Evolutionary conservation across 2,329 filamentous ascomycete species (phyloP).

Genomic region (Cladophialophora chaetospira): DNA sequence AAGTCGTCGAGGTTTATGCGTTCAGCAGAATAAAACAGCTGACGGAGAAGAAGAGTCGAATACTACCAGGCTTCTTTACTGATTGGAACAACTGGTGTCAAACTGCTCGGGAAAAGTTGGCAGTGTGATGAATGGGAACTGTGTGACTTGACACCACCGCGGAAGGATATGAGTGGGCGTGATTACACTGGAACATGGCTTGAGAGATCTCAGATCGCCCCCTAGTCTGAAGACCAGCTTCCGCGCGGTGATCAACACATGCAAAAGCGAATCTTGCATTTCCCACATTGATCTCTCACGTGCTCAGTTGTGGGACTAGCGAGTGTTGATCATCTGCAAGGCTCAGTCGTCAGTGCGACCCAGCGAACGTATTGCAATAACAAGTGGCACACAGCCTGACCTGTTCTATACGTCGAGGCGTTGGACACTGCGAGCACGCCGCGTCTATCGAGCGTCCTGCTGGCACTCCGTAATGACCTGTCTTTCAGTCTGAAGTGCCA

Average conservation of each 20-base stretch:
- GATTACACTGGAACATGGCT: background rate
- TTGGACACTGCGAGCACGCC: too few relatives aligned
- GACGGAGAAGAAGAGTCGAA: constrained; percentile 57
- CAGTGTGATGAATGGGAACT: background rate
- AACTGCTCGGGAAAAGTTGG: constrained; percentile 19
- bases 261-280: background rate
- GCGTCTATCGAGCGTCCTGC: too few relatives aligned
- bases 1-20: constrained; percentile 65
- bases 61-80: constrained; percentile 67
- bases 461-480: too few relatives aligned
- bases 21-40: constrained; percentile 63
- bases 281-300: background rate
- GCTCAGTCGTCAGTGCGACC: too few relatives aligned
- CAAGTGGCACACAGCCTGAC: background rate
- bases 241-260: background rate
- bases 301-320: background rate
- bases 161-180: background rate
- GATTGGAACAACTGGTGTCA: constrained; percentile 74
- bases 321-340: background rate
- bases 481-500: too few relatives aligned
- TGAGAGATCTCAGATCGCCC: background rate
- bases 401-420: background rate
- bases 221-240: background rate
- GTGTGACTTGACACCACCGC: background rate
- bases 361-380: too few relatives aligned